A percentile compares a stretch with the other conserved stretches of the same genome.
Evolutionary conservation across 1,139 yeast species (phyloP).

Genomic region (Zygosaccharomyces sapae): DNA sequence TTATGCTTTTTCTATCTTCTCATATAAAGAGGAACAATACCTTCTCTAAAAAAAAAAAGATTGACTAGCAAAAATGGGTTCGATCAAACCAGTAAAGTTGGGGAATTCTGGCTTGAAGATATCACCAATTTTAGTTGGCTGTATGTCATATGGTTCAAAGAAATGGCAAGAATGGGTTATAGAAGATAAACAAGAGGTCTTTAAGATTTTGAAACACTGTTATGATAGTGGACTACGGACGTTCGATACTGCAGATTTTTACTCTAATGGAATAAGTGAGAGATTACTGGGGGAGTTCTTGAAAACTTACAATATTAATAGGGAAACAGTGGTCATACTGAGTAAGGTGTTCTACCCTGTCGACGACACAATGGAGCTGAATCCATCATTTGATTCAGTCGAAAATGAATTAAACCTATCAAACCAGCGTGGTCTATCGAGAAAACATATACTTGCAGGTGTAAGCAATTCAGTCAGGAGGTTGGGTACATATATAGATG

Average conservation of each 20-base stretch:
- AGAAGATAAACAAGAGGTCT: conserved; percentile 36
- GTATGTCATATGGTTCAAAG: conserved; percentile 47
- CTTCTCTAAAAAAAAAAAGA: too few relatives aligned
- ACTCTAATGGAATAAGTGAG: conserved; percentile 41
- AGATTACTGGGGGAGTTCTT: conserved; percentile 39
- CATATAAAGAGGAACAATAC: too few relatives aligned
- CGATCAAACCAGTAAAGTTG: too few relatives aligned
- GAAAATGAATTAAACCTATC: conserved; percentile 21
- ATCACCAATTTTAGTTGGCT: conserved; percentile 46
- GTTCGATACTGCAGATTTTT: conserved; percentile 44
- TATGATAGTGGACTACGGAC: conserved; percentile 46
- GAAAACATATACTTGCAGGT: conserved; percentile 51
- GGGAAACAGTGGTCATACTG: conserved; percentile 42
- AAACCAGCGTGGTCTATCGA: conserved; percentile 41
- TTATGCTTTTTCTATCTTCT: too few relatives aligned
- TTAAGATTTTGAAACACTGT: conserved; percentile 40
- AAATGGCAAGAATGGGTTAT: conserved; percentile 43
- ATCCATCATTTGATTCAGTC: conserved; percentile 8
- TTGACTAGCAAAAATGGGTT: too few relatives aligned
- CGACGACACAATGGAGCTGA: conserved; percentile 22
- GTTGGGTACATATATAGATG: conserved; percentile 49
- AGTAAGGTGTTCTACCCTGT: conserved; percentile 36
- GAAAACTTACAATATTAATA: conserved; percentile 37
- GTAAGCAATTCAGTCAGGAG: conserved; percentile 40
- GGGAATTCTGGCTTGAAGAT: conserved; percentile 39